Evolutionary conservation across 768 basidiomycete species (phyloP).

Genomic region (Atractiella rhizophila): DNA sequence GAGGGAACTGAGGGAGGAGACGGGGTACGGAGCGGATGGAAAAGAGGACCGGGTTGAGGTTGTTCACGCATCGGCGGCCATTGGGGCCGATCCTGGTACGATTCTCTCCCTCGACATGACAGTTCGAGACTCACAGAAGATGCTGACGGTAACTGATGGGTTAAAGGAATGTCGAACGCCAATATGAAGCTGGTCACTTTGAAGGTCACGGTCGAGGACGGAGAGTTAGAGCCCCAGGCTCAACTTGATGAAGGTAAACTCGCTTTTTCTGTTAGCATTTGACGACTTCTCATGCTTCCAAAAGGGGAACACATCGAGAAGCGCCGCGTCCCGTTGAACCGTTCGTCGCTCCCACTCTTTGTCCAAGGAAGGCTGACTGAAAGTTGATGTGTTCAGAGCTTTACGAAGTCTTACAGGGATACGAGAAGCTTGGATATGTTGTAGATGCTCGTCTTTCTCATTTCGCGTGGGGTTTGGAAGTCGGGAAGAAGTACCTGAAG

Average conservation of each 20-base stretch:
- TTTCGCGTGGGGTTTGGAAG: slow-evolving; percentile 27
- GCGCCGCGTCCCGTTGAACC: slow-evolving; percentile 38
- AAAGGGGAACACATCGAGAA: slow-evolving; percentile 28
- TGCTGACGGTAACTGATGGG: background rate
- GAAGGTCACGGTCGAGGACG: slow-evolving; percentile 32
- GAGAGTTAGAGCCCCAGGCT: slow-evolving; percentile 31
- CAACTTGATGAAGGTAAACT: slow-evolving; percentile 33
- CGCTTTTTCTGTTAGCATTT: background rate
- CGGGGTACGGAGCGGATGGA: slow-evolving; percentile 39
- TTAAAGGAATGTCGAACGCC: slow-evolving; percentile 66
- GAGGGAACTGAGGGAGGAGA: slow-evolving; percentile 78
- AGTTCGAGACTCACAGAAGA: background rate
- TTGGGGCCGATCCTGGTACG: slow-evolving; percentile 48
- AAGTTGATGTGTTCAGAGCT: background rate
- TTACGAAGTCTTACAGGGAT: slow-evolving; percentile 15
- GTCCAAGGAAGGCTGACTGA: background rate
- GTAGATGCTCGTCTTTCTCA: slow-evolving; percentile 57
- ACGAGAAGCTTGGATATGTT: slow-evolving; percentile 26
- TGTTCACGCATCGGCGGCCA: slow-evolving; percentile 35
- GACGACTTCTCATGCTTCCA: too few relatives aligned
- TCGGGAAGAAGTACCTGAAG: too few relatives aligned
- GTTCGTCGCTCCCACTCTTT: slow-evolving; percentile 25
- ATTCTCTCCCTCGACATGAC: slow-evolving; percentile 2
- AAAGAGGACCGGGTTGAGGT: slow-evolving; percentile 28
- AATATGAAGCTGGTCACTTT: slow-evolving; percentile 71